phyloP scores from a whole-genome alignment of 805 yeast species.

The Babjeviella inositovora region DNA sequence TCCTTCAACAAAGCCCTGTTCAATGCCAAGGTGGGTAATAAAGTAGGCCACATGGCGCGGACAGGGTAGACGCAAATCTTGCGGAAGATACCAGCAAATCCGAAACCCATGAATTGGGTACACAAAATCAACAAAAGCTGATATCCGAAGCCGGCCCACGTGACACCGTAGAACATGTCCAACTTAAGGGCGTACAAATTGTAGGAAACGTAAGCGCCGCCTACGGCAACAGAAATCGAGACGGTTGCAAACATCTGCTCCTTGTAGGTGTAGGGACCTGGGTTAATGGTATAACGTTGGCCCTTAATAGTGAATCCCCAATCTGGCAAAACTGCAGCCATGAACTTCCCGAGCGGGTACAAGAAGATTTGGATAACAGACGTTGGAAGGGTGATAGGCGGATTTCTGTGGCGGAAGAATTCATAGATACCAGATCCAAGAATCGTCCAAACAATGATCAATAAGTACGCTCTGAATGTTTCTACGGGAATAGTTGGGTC shows the following conservation, averaged over 20 bases:
- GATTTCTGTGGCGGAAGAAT: conserved; percentile 39
- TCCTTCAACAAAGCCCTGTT: conserved; percentile 25
- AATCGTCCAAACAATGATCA: conserved; percentile 27
- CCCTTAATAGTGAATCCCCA: conserved; percentile 3
- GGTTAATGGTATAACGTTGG: conserved; percentile 6
- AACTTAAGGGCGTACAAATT: conserved; percentile 4
- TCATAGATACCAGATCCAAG: conserved; percentile 39
- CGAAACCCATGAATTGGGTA: conserved; percentile 49
- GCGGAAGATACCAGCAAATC: conserved; percentile 50
- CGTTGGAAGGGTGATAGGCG: conserved; percentile 24
- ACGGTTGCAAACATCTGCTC: conserved; percentile 18
- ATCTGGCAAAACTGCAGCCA: conserved; percentile 9
- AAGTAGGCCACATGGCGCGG: conserved; percentile 36
- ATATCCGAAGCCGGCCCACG: conserved; percentile 29
- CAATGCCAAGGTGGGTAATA: conserved; percentile 28
- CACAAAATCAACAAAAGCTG: conserved; percentile 34
- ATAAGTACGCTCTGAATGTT: conserved; percentile 32
- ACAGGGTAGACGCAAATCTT: conserved; percentile 37
- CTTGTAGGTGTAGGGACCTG: conserved; percentile 17
- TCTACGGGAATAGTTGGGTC: conserved; percentile 12
- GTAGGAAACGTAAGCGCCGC: conserved; percentile 6
- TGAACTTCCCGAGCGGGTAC: conserved; percentile 24
- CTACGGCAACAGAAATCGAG: conserved; percentile 7
- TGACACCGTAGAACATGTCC: conserved; percentile 10
- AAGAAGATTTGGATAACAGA: conserved; percentile 27